phyloP scores from a whole-genome alignment of 805 yeast genomes.

The Starmera dryadoides region DNA sequence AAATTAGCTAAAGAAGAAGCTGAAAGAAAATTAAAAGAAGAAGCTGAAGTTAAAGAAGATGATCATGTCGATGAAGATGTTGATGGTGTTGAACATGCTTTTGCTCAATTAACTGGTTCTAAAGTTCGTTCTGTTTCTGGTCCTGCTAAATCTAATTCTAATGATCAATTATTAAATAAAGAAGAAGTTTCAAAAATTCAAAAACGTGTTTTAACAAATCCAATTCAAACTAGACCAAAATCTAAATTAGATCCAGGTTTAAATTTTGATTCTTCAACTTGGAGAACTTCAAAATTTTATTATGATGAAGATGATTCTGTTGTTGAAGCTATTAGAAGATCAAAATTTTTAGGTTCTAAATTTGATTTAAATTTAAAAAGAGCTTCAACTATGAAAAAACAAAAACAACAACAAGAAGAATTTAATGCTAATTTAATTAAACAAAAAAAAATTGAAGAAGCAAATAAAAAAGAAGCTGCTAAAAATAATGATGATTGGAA shows the following conservation, averaged over 20 bases:
- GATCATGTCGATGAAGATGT: constrained; percentile 10
- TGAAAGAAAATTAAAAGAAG: constrained; percentile 16
- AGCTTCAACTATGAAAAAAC: constrained; percentile 15
- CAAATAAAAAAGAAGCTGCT: constrained; percentile 3
- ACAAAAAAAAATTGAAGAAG: constrained; percentile 4
- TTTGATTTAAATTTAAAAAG: constrained; percentile 27
- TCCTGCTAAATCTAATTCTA: constrained; percentile 21
- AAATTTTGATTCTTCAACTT: constrained; percentile 16
- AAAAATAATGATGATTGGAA: constrained; percentile 5
- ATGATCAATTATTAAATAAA: constrained; percentile 14
- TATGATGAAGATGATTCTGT: constrained; percentile 22
- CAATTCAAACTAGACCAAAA: constrained; percentile 33
- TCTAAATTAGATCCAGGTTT: constrained; percentile 38
- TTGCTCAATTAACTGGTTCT: constrained; percentile 8
- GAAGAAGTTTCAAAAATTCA: constrained; percentile 23
- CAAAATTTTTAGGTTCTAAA: constrained; percentile 34
- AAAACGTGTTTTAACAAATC: constrained; percentile 28
- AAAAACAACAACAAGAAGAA: constrained; percentile 11
- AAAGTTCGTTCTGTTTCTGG: constrained; percentile 31
- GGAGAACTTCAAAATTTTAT: constrained; percentile 11
- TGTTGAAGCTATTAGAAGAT: constrained; percentile 35
- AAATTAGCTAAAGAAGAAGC: constrained; percentile 15
- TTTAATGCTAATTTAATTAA: not conserved
- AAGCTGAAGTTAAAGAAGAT: constrained; percentile 9
- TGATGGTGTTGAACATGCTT: constrained; percentile 3